A percentile compares a stretch with the other conserved stretches of the same genome.
phyloP scores from a whole-genome alignment of 139 green algal species.

The Coelastrella sp. region DNA sequence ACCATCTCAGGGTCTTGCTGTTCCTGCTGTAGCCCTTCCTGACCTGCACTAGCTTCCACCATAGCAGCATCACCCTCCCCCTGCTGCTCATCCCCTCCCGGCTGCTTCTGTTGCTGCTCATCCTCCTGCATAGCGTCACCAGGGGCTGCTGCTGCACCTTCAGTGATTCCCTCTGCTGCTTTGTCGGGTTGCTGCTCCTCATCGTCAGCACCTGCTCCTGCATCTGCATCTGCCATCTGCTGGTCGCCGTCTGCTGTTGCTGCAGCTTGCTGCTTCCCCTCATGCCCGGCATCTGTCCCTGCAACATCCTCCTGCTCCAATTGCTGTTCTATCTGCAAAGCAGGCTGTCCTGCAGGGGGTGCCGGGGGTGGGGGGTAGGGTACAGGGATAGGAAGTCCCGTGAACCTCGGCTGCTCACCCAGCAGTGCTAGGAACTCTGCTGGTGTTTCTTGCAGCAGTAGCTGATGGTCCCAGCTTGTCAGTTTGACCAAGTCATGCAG shows the following conservation, averaged over 20 bases:
- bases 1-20: conserved; percentile 16
- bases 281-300: not conserved
- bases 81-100: not conserved
- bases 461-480: conserved; percentile 65
- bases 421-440: conserved; percentile 70
- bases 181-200: not conserved
- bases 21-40: not conserved
- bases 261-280: not conserved
- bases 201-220: not conserved
- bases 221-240: not conserved
- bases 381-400: conserved; percentile 45
- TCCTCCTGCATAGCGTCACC: conserved; percentile 38
- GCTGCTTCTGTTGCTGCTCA: conserved; percentile 1
- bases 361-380: conserved; percentile 17
- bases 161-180: not conserved
- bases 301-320: not conserved
- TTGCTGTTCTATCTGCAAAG: conserved; percentile 13
- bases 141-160: not conserved
- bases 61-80: conserved; percentile 19
- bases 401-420: conserved; percentile 62
- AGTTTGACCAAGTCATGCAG: conserved; percentile 80
- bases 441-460: conserved; percentile 58
- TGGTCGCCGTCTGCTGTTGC: not conserved
- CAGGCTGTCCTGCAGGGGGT: conserved; percentile 27
- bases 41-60: conserved; percentile 10